Evolutionary conservation across 1,139 yeast species (phyloP).

Genomic region (Yamadazyma spencermartinsiae): DNA sequence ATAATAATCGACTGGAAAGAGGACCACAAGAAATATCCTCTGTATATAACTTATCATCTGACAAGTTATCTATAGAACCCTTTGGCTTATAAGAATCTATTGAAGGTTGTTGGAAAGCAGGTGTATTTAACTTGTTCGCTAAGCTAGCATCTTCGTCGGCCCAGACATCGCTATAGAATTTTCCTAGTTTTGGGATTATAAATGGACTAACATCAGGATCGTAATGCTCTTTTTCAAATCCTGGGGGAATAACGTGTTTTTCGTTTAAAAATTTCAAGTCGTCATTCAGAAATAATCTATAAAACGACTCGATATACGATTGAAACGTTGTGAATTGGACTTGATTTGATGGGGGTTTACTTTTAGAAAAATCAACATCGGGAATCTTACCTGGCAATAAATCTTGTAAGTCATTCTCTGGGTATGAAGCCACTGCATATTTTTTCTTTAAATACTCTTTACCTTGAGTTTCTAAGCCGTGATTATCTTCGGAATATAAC

Average conservation of each 20-base stretch:
- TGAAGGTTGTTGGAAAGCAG: slow-evolving; percentile 40
- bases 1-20: slow-evolving; percentile 75
- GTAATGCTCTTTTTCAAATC: slow-evolving; percentile 48
- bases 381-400: slow-evolving; percentile 88
- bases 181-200: slow-evolving; percentile 82
- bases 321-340: slow-evolving; percentile 90
- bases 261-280: slow-evolving; percentile 75
- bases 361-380: slow-evolving; percentile 78
- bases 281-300: slow-evolving; percentile 73
- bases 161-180: slow-evolving; percentile 81
- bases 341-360: slow-evolving; percentile 82
- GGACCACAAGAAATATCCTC: slow-evolving; percentile 92
- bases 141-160: slow-evolving; percentile 69
- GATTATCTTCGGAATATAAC: slow-evolving; percentile 60
- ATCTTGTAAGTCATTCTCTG: slow-evolving; percentile 71
- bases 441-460: slow-evolving; percentile 73
- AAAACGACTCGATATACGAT: slow-evolving; percentile 81
- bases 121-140: slow-evolving; percentile 40
- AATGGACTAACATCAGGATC: slow-evolving; percentile 70
- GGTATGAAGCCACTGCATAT: slow-evolving; percentile 89
- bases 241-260: slow-evolving; percentile 56
- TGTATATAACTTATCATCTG: slow-evolving; percentile 65
- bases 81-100: slow-evolving; percentile 54
- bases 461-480: slow-evolving; percentile 57
- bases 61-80: slow-evolving; percentile 59